Evolutionary conservation across 306 rosid genomes (phyloP), one percentile per base, ranked within the genome.

Genomic region (Casuarina equisetifolia): DNA sequence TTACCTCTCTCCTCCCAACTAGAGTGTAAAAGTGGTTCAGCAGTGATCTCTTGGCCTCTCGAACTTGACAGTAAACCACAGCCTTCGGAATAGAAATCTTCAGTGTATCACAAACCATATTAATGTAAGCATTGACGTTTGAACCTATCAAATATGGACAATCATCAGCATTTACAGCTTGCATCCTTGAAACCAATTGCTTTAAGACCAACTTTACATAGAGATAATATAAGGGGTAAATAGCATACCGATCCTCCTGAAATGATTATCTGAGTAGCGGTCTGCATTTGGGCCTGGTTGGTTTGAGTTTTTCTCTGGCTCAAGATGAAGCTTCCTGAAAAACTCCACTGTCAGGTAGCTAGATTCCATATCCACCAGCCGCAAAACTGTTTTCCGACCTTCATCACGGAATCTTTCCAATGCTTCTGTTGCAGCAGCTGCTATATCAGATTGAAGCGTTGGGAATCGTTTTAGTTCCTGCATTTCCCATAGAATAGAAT

Each of bases 341-440:
- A 95, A 95, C 11, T 92, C 99, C 20, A 89, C 99, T 3, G 99
- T 95, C 5, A 95, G 89, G 80, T 95, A 95, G 90, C 93, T 89
- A 73, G 99, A 90, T 82, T 95, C 99, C 99, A 95, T 95, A 76
- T 95, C 99, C 74, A 95, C 99, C 85, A 95, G 85, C 78, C 99
- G 93, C 69, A 69, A 5, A 82, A 91, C 91, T 69, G 99, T 92
- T 88, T 85, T 95, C 86, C 86, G 84, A 89, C 99, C 86, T 83
- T 92, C 97, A 0, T 95, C 99, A 38, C 97, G 93, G 78, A 95
- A 95, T 83, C 81, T 91, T 83, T 95, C 99, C 84, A 95, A 72
- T 5, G 99, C 85, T 53, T 95, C 99, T 32, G 83, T 92, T 64
- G 96, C 88, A 61, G 99, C 93, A 8, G 94, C 86, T 76, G 99